Conservation (phyloP, 2,329 filamentous ascomycete genomes). For the Talaromyces sp. region DNA sequence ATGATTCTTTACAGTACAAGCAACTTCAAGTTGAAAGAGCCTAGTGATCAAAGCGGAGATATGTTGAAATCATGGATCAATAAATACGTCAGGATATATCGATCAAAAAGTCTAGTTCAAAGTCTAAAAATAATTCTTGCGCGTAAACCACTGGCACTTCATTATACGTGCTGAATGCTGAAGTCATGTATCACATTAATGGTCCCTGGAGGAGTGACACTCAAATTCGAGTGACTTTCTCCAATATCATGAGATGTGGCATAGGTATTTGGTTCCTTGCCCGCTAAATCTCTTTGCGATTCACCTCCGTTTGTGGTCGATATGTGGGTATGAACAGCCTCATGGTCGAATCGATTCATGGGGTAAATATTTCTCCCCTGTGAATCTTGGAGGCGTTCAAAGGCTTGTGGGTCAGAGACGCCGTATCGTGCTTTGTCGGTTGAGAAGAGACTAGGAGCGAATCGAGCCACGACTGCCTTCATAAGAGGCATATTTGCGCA, state of each 20-base stretch:
- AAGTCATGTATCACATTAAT: neutral
- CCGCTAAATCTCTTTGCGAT: neutral
- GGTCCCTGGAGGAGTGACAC: neutral
- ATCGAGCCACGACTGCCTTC: neutral
- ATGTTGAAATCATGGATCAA: no score
- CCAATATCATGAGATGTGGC: neutral
- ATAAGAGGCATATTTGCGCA: constrained; percentile 2
- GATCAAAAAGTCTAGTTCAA: no score
- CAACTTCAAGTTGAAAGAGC: no score
- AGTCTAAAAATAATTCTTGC: neutral
- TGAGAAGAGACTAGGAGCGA: neutral
- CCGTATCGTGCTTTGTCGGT: neutral
- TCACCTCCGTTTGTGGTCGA: neutral
- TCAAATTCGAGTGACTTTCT: neutral
- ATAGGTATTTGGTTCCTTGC: neutral
- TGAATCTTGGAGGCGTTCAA: neutral
- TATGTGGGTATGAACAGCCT: neutral
- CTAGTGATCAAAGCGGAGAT: no score
- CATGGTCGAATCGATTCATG: neutral
- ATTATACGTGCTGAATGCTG: neutral
- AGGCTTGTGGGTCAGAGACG: neutral
- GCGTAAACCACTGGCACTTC: neutral
- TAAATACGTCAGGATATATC: no score
- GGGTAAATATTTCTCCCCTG: neutral
- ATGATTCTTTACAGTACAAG: no score